A percentile compares a stretch with the other conserved stretches of the same genome.
phyloP scores from a whole-genome alignment of 2,329 filamentous ascomycete species.

The Fusarium brachygibbosum region DNA sequence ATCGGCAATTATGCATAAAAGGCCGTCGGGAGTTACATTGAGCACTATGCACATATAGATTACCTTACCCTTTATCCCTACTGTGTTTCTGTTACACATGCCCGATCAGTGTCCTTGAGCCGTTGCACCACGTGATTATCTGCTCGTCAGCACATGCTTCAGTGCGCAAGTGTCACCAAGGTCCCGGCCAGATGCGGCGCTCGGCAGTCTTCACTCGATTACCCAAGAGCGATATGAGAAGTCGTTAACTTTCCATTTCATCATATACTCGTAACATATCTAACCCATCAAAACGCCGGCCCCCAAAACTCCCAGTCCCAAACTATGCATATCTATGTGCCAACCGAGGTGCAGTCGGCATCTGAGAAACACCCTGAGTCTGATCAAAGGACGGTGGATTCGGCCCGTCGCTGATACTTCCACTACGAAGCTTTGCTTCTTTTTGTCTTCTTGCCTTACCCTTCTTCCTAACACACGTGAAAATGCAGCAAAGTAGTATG shows the following conservation, averaged over 20 bases:
- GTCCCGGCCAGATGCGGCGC: too few species aligned
- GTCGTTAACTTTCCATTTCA: accelerated
- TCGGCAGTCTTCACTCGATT: too few species aligned
- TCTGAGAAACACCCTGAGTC: not conserved
- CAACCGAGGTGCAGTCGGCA: slow-evolving; percentile 10
- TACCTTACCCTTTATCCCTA: too few species aligned
- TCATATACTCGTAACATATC: not conserved
- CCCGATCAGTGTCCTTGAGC: too few species aligned
- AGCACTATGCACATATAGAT: too few species aligned
- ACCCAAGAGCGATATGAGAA: too few species aligned
- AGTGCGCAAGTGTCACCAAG: too few species aligned
- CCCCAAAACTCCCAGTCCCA: not conserved
- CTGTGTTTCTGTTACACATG: too few species aligned
- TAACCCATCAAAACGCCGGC: not conserved
- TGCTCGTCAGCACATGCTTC: too few species aligned
- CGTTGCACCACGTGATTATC: too few species aligned
- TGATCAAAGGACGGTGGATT: not conserved
- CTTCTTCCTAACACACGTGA: slow-evolving; percentile 14
- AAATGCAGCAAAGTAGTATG: not conserved
- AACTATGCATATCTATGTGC: slow-evolving; percentile 32
- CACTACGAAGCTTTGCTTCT: slow-evolving; percentile 1
- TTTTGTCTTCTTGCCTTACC: not conserved
- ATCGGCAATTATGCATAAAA: too few species aligned
- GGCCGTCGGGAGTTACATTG: too few species aligned
- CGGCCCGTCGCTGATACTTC: slow-evolving; percentile 9